Base-by-base conservation (phyloP, 1,139 yeast species). In the Geotrichum siamense region DNA sequence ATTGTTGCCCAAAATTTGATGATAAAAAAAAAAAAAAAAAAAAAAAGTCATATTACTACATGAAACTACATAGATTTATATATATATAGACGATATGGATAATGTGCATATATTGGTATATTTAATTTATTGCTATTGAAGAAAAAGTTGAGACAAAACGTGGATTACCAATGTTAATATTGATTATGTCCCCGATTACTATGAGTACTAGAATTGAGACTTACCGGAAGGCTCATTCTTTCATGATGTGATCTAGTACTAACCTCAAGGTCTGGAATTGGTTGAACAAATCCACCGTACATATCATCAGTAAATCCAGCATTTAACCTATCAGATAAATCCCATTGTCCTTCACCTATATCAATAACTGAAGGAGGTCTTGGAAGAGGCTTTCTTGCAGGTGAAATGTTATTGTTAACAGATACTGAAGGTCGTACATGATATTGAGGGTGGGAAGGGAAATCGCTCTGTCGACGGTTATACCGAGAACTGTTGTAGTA, bases 1-100 rank as follows among this genome's bases (percentile, higher is more conserved):
- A 68, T 76, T 50, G 94, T 93, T 43, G 99, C 98, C 0, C 78
- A 86, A 63, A 87, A 83, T 58, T 70, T 93, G 50, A 70, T 89
- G 55, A 69, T 71, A 48, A 89, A 87, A 62, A 97, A 89, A 61
- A n/a, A n/a, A n/a, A n/a, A n/a, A n/a, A n/a, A n/a, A n/a, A n/a
- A n/a, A n/a, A n/a, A n/a, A n/a, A n/a, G n/a, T n/a, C n/a, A n/a
- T n/a, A n/a, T n/a, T n/a, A n/a, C n/a, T n/a, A n/a, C n/a, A n/a
- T n/a, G n/a, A n/a, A n/a, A n/a, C n/a, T n/a, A n/a, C n/a, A n/a
- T n/a, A n/a, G n/a, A n/a, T n/a, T n/a, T n/a, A n/a, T n/a, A n/a
- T n/a, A n/a, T n/a, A n/a, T n/a, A n/a, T n/a, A n/a, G n/a, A n/a
- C n/a, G n/a, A n/a, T n/a, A n/a, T n/a, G n/a, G n/a, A n/a, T n/a